These are phyloP conservation scores for Chlorella sp. DNA, from an alignment of 139 green algal genomes.

Conservation along the genomic window DNA sequence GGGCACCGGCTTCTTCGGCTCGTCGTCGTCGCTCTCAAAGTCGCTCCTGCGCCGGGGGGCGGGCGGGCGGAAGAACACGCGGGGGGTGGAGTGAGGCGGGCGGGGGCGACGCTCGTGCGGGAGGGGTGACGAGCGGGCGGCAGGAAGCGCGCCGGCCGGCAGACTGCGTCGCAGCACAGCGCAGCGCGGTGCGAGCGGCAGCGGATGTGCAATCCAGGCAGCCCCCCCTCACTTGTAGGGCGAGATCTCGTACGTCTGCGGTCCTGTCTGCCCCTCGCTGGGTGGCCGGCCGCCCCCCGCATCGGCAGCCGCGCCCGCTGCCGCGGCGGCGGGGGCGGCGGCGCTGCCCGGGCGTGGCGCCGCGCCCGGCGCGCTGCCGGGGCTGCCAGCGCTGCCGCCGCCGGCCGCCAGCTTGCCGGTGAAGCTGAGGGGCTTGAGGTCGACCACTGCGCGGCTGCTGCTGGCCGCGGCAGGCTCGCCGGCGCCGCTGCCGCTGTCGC, in stretches of 20 bases:
- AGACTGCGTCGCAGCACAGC: background rate
- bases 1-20: conserved; percentile 68
- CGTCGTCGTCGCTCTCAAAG: conserved; percentile 58
- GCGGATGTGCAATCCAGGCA: background rate
- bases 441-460: conserved; percentile 4
- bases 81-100: too few relatives aligned
- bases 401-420: background rate
- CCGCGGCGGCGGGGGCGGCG: background rate
- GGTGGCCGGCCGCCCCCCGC: background rate
- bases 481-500: background rate
- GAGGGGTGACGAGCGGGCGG: too few relatives aligned
- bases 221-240: conserved; percentile 67
- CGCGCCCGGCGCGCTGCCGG: background rate
- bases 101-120: too few relatives aligned
- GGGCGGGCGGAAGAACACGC: background rate
- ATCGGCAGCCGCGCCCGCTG: conserved; percentile 8
- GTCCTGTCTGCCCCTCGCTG: conserved; percentile 1
- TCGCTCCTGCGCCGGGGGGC: conserved; percentile 27
- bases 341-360: background rate
- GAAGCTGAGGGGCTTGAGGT: conserved; percentile 16
- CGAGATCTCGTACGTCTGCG: conserved; percentile 75
- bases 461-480: background rate
- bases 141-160: background rate
- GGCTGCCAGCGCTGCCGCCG: background rate
- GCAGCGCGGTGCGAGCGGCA: background rate